These are phyloP conservation scores for Monocercomonoides exilis DNA, from an alignment of 78 protist species.

Conservation along the genomic window DNA sequence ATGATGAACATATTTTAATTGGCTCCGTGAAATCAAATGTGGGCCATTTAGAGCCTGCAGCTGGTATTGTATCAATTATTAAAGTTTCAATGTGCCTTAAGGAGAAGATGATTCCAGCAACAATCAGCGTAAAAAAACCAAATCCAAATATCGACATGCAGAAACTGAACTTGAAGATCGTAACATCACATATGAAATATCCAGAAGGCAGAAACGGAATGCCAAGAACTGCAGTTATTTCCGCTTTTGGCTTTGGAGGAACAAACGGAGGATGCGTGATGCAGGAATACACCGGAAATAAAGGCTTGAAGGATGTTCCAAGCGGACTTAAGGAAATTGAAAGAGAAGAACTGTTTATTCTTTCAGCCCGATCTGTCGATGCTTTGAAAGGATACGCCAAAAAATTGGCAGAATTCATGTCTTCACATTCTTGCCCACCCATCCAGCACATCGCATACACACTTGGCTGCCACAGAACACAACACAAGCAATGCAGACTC, in stretches of 20 bases:
- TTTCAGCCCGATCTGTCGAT: background rate
- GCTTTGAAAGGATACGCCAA: background rate
- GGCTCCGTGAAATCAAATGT: slow-evolving; percentile 17
- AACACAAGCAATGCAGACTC: background rate
- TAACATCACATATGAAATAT: background rate
- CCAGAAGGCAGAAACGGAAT: background rate
- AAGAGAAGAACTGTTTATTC: background rate
- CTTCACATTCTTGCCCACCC: background rate
- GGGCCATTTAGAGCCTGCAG: background rate
- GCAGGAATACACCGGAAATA: background rate
- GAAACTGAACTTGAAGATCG: background rate
- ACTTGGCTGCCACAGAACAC: background rate
- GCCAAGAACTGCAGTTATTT: background rate
- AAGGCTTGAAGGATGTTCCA: background rate
- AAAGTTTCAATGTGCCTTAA: background rate
- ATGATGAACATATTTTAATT: background rate
- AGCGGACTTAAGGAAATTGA: background rate
- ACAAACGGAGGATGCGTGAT: background rate
- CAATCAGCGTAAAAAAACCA: background rate
- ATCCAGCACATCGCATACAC: background rate
- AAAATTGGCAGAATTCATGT: background rate
- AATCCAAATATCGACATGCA: slow-evolving; percentile 8
- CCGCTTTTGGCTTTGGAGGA: slow-evolving; percentile 14
- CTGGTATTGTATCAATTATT: slow-evolving; percentile 20
- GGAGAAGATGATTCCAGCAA: background rate